Evolutionary conservation across 805 yeast genomes (phyloP).

Genomic region (Wickerhamiella domercqiae): DNA sequence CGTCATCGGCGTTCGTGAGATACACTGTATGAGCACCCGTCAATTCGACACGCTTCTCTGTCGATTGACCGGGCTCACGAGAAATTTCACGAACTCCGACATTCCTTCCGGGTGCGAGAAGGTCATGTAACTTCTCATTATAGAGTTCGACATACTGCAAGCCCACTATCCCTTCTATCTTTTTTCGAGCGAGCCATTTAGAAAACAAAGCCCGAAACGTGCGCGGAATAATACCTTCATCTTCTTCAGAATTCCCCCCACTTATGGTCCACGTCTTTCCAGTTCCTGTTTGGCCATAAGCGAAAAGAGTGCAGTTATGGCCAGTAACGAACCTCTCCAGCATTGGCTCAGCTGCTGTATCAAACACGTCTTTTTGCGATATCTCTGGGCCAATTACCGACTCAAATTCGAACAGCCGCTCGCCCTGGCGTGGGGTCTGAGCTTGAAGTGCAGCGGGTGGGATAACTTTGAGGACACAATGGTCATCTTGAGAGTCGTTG

Average conservation of each 20-base stretch:
- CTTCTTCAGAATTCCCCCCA: constrained; percentile 35
- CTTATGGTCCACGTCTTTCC: constrained; percentile 69
- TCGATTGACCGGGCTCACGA: constrained; percentile 23
- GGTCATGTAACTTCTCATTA: constrained; percentile 71
- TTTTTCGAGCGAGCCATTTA: constrained; percentile 26
- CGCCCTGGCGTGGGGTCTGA: constrained; percentile 7
- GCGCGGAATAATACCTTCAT: constrained; percentile 53
- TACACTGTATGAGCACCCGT: constrained; percentile 44
- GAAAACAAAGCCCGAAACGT: constrained; percentile 42
- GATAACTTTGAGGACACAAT: no score
- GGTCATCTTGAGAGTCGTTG: no score
- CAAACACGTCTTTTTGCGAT: constrained; percentile 52
- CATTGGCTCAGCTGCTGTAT: constrained; percentile 48
- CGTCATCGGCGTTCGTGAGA: constrained; percentile 36
- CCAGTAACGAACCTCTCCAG: constrained; percentile 45
- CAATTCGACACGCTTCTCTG: constrained; percentile 38
- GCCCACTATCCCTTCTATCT: constrained; percentile 35
- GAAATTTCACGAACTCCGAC: neutral
- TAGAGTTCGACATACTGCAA: constrained; percentile 69
- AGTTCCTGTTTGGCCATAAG: constrained; percentile 87
- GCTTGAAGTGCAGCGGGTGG: constrained; percentile 3
- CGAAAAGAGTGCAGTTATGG: constrained; percentile 59
- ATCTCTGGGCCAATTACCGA: constrained; percentile 72
- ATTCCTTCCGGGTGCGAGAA: constrained; percentile 25
- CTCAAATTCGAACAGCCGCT: constrained; percentile 56